Evolutionary conservation across 2,329 filamentous ascomycete genomes (phyloP).

Genomic region (Diaporthe humulicola): DNA sequence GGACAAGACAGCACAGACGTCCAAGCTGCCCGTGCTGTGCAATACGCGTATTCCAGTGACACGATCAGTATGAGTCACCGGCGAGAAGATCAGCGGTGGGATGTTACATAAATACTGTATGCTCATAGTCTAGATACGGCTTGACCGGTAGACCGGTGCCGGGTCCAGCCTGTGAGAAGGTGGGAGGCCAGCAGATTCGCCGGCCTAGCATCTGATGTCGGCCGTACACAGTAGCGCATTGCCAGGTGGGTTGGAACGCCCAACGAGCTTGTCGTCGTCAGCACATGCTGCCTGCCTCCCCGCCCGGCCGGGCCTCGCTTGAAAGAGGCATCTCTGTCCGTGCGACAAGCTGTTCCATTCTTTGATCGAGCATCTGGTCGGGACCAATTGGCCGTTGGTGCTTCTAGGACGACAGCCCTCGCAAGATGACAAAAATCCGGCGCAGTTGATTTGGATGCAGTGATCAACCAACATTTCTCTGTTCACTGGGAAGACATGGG

Average conservation of each 20-base stretch:
- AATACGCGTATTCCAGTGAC: slow-evolving; percentile 10
- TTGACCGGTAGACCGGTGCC: neutral
- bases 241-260: neutral
- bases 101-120: slow-evolving; percentile 7
- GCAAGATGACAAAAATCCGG: neutral
- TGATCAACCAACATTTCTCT: neutral
- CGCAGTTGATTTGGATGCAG: no score
- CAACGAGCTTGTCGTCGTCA: slow-evolving; percentile 19
- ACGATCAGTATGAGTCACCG: slow-evolving; percentile 19
- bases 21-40: neutral
- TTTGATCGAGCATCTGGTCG: neutral
- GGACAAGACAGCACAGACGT: neutral
- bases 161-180: slow-evolving; percentile 20
- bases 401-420: neutral
- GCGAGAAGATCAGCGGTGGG: slow-evolving; percentile 22
- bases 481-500: neutral
- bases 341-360: neutral
- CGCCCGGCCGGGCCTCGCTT: neutral
- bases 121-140: neutral
- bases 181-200: slow-evolving; percentile 10
- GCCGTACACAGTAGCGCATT: neutral
- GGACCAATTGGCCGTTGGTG: neutral
- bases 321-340: neutral
- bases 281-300: slow-evolving; percentile 10
- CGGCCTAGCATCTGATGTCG: neutral